Percentiles rank a stretch among this genome's conserved stretches.
Conservation (phyloP, 345 rosid species). For the Salix udensis region DNA sequence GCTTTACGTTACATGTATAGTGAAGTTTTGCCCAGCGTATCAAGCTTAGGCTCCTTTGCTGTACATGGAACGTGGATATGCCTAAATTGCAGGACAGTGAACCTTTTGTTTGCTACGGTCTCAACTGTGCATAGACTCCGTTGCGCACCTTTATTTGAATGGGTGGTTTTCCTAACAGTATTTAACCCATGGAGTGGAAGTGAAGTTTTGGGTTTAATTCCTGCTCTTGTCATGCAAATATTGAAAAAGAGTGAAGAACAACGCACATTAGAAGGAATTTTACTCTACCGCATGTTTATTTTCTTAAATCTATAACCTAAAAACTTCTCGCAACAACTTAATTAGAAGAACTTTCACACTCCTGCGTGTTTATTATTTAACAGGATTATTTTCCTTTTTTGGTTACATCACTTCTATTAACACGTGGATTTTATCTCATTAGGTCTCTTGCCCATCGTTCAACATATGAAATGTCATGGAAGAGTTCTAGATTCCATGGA, state of each 20-base stretch:
- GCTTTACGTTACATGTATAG: background rate
- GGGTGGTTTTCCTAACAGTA: background rate
- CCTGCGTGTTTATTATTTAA: background rate
- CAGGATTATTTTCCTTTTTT: background rate
- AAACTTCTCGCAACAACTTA: too few species aligned
- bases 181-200: too few species aligned
- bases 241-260: too few species aligned
- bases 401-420: background rate
- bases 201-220: too few species aligned
- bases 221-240: too few species aligned
- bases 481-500: conserved; percentile 47
- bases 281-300: too few species aligned
- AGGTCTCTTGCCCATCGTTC: conserved; percentile 92
- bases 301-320: too few species aligned
- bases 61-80: background rate
- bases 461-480: conserved; percentile 53
- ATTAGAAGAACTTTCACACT: background rate
- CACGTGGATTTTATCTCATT: conserved; percentile 15
- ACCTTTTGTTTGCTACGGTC: background rate
- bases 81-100: background rate
- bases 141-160: too few species aligned
- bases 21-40: background rate
- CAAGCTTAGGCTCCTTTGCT: background rate
- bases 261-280: too few species aligned
- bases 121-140: too few species aligned